Evolutionary conservation across 2,329 filamentous ascomycete genomes (phyloP).

Genomic region (Aspergillus pseudoglaucus): DNA sequence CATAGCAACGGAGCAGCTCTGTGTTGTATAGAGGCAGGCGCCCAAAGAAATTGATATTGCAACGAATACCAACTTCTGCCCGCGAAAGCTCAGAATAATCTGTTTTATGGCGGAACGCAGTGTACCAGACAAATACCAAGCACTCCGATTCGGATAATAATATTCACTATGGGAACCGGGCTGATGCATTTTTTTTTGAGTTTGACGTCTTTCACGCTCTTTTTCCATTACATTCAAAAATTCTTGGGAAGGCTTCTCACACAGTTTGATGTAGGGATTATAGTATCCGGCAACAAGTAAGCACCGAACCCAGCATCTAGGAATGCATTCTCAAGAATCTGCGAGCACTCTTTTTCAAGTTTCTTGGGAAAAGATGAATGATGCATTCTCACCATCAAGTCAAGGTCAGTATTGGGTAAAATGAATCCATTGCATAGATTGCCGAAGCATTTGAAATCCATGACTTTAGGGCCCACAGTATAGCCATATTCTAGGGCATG

Average conservation of each 20-base stretch:
- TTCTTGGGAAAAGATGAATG: constrained; percentile 39
- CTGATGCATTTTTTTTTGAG: constrained; percentile 8
- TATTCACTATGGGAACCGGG: constrained; percentile 15
- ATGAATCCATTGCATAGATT: constrained; percentile 81
- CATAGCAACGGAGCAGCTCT: constrained; percentile 73
- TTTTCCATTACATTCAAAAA: constrained; percentile 57
- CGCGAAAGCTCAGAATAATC: constrained; percentile 71
- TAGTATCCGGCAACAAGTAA: constrained; percentile 67
- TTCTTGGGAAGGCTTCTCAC: constrained; percentile 59
- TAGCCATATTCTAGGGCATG: constrained; percentile 42
- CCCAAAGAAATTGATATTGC: constrained; percentile 83
- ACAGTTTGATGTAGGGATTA: constrained; percentile 82
- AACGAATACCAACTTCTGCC: constrained; percentile 68
- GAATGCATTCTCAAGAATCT: constrained; percentile 67
- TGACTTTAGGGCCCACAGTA: constrained; percentile 47
- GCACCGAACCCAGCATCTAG: constrained; percentile 68
- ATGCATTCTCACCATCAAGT: constrained; percentile 46
- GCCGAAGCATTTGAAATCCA: constrained; percentile 72
- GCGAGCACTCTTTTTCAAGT: constrained; percentile 59
- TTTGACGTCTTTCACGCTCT: constrained; percentile 43
- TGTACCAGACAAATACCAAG: neutral
- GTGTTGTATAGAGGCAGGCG: constrained; percentile 81
- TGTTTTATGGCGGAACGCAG: constrained; percentile 19
- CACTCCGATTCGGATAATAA: no score
- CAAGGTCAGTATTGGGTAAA: constrained; percentile 83